phyloP scores from a whole-genome alignment of 495 filamentous ascomycete species.

The Saxophila tyrrhenica region DNA sequence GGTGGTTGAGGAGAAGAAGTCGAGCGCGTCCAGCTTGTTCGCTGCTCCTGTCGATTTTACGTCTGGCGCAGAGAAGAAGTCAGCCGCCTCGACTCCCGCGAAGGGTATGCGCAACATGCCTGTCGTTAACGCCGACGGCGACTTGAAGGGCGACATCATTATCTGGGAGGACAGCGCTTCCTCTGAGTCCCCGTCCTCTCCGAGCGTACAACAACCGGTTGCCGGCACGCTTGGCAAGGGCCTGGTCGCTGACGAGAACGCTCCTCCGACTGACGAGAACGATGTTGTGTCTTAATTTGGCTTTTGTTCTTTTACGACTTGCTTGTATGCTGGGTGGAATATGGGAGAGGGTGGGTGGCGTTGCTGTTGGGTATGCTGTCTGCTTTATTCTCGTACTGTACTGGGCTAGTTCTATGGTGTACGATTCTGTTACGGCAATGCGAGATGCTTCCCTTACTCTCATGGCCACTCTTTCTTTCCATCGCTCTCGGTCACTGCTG shows the following conservation, averaged over 20 bases:
- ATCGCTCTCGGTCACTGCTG: no score
- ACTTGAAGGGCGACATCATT: conserved; percentile 14
- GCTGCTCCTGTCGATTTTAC: not conserved
- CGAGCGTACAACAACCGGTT: not conserved
- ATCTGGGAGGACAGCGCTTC: conserved; percentile 12
- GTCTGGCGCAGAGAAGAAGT: not conserved
- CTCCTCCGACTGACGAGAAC: not conserved
- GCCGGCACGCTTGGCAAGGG: not conserved
- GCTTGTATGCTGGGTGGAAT: not conserved
- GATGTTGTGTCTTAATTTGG: no score
- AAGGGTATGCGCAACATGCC: not conserved
- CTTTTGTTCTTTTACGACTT: not conserved
- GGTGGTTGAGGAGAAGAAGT: not conserved
- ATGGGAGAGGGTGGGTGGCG: not conserved
- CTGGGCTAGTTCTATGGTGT: not conserved
- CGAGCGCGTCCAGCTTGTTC: conserved; percentile 3
- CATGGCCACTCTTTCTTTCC: no score
- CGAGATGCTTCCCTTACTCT: no score
- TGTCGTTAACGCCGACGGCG: not conserved
- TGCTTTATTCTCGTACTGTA: not conserved
- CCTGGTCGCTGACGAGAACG: not conserved
- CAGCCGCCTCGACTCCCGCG: not conserved
- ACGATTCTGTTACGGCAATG: no score
- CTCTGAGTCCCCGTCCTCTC: not conserved
- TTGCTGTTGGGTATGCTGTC: not conserved